Evolutionary conservation across 225 moss, liverwort and hornwort genomes (phyloP), one percentile per base, ranked within the genome.

Genomic region (Polytrichum commune): DNA sequence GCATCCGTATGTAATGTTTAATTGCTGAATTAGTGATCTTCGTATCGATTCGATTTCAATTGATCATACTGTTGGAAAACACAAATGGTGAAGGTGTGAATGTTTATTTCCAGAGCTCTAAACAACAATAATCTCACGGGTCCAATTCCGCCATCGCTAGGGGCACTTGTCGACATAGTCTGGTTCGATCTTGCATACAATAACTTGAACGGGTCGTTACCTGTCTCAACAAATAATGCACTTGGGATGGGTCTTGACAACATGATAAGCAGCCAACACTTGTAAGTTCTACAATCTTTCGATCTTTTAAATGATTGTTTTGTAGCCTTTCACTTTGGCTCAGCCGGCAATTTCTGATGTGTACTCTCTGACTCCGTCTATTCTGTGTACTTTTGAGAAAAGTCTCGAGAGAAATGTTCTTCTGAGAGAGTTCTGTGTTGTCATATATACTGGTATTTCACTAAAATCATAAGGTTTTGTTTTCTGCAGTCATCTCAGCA

Each of bases 401-500:
- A 46, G 13, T 46, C 1, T 3, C 10, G 16, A 16, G 46, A 16
- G 13, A 13, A 0, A 13, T 46, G 13, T 46, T 46, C 46, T 13
- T 46, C 16, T 32, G 32, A 32, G 8, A 32, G 7, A 32, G 7
- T 32, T 32, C 32, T 46, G 46, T 46, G 46, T 13, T 46, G 46
- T 16, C 13, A 46, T 46, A 16, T 13, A 13, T 4, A 16, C 13
- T 46, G 46, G 16, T 2, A 13, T 2, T 46, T 35, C 13, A 46
- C 46, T 46, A 46, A 46, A 3, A 46, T 46, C 13, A 46, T 13
- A 46, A 46, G 16, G 2, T 8, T 22, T 55, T 72, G 4, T 62
- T 24, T 68, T 62, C 53, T 85, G 80, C 83, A 95, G 95, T 79
- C 95, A 95, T 74, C 18, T 95, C 65, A 88, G 84, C 60, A 88